Evolutionary conservation across 257 asterid genomes (phyloP).

Genomic region (Mitragyna speciosa): DNA sequence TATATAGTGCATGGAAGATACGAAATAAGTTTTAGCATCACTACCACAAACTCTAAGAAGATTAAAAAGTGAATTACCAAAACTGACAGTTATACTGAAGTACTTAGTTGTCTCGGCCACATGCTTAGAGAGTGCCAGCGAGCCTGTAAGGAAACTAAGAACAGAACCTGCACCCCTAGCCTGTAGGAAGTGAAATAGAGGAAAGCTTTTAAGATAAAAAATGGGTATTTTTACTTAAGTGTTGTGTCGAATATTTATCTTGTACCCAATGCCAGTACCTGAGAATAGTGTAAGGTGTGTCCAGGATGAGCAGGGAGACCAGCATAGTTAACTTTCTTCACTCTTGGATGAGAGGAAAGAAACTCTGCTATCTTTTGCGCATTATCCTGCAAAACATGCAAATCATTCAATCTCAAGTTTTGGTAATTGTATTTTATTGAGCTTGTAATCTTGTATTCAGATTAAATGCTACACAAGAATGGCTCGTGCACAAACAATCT

Average conservation of each 20-base stretch:
- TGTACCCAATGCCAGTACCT: constrained; percentile 40
- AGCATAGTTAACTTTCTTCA: constrained; percentile 67
- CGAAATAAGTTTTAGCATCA: background rate
- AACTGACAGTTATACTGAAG: constrained; percentile 82
- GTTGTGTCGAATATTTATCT: background rate
- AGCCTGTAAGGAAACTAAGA: constrained; percentile 78
- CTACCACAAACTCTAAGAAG: background rate
- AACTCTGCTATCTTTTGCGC: constrained; percentile 90
- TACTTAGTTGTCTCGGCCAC: constrained; percentile 70
- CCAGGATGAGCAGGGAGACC: constrained; percentile 81
- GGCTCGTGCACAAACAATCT: background rate
- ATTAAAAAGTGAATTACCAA: constrained; percentile 49
- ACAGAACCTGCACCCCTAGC: constrained; percentile 95
- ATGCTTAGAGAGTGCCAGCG: constrained; percentile 80
- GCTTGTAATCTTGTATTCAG: background rate
- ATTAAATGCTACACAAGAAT: background rate
- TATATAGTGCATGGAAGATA: too few species aligned
- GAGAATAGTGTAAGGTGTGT: constrained; percentile 66
- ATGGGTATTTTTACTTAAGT: background rate
- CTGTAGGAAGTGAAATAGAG: constrained; percentile 35
- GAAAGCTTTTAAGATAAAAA: background rate
- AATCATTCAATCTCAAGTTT: background rate
- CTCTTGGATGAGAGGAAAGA: constrained; percentile 67
- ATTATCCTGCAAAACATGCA: constrained; percentile 57
- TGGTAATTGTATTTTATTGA: too few species aligned